Evolutionary conservation across 1,284 basidiomycete species (phyloP).

Genomic region (Malassezia dermatis): DNA sequence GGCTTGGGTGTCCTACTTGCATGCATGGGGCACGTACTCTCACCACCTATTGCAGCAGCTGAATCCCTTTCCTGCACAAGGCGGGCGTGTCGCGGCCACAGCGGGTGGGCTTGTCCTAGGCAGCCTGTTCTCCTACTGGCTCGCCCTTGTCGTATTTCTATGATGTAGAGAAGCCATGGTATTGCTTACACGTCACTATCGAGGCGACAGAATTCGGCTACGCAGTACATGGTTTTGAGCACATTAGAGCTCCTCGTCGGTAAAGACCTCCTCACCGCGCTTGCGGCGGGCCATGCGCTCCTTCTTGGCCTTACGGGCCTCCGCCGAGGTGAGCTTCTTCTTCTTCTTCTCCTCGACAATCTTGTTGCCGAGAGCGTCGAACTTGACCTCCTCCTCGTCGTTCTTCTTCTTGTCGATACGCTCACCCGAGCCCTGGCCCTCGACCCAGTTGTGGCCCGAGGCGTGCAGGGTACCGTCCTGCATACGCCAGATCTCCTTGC

Average conservation of each 20-base stretch:
- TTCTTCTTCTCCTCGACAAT: conserved; percentile 25
- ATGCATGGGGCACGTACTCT: neutral
- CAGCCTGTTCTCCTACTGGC: neutral
- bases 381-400: conserved; percentile 33
- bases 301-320: conserved; percentile 35
- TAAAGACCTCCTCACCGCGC: conserved; percentile 28
- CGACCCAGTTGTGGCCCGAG: conserved; percentile 67
- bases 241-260: conserved; percentile 30
- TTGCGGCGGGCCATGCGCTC: conserved; percentile 28
- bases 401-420: conserved; percentile 39
- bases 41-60: neutral
- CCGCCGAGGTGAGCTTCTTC: conserved; percentile 30
- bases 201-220: neutral
- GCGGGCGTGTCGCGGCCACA: neutral
- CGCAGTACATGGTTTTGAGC: neutral
- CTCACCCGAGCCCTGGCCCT: conserved; percentile 60
- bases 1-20: neutral
- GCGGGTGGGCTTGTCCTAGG: conserved; percentile 5
- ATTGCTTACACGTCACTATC: neutral
- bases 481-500: conserved; percentile 47
- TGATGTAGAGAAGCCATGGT: neutral
- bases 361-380: conserved; percentile 43
- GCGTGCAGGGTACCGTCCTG: conserved; percentile 34
- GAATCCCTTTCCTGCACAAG: conserved; percentile 4
- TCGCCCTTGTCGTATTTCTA: neutral